Evolutionary conservation across 805 yeast species (phyloP).

Genomic region (Saccharomyces eubayanus): DNA sequence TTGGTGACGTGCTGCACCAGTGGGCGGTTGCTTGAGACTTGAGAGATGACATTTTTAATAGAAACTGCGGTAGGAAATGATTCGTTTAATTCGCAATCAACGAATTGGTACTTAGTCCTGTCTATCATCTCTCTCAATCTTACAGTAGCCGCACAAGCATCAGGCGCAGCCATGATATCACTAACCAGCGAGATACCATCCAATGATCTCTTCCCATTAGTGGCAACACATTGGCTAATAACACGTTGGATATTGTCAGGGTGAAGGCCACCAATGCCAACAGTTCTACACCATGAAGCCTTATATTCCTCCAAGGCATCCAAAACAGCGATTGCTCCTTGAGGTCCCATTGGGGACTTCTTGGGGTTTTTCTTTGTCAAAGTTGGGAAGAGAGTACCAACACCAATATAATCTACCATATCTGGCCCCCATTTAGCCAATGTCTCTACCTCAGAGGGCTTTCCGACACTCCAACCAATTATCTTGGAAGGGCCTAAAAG

Average conservation of each 20-base stretch:
- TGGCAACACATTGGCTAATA: conserved; percentile 38
- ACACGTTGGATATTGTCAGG: conserved; percentile 53
- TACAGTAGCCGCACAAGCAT: conserved; percentile 46
- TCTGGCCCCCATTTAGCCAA: conserved; percentile 28
- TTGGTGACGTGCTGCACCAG: conserved; percentile 84
- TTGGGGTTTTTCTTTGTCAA: conserved; percentile 54
- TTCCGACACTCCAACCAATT: conserved; percentile 69
- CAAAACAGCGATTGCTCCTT: conserved; percentile 52
- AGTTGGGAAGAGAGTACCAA: conserved; percentile 74
- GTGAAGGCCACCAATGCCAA: conserved; percentile 75
- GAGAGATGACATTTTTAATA: conserved; percentile 14
- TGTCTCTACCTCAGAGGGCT: conserved; percentile 41
- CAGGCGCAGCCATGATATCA: conserved; percentile 59
- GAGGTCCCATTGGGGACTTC: conserved; percentile 56
- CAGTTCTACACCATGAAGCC: conserved; percentile 43
- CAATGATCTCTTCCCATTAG: conserved; percentile 38
- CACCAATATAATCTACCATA: conserved; percentile 69
- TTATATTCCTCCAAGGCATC: conserved; percentile 35
- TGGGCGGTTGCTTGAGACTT: conserved; percentile 37
- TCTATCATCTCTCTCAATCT: conserved; percentile 27
- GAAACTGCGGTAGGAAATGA: background rate
- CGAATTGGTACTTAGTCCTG: conserved; percentile 9
- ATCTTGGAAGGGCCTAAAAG: conserved; percentile 68
- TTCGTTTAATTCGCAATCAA: conserved; percentile 4
- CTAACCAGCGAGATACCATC: conserved; percentile 91